phyloP scores from a whole-genome alignment of 768 basidiomycete species.

The Crepidotus variabilis region DNA sequence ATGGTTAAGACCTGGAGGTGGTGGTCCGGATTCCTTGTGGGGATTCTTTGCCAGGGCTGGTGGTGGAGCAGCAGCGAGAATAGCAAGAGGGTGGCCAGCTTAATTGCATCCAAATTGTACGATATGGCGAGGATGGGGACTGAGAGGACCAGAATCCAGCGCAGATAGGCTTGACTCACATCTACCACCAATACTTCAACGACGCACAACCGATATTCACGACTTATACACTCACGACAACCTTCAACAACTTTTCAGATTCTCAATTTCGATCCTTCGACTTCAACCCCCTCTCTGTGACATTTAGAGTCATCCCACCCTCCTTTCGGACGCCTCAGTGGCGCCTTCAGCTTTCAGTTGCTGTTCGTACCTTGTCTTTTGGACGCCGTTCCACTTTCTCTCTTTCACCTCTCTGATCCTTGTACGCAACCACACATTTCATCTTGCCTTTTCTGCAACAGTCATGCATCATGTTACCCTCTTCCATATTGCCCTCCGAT shows the following conservation, averaged over 20 bases:
- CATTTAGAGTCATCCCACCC: not conserved
- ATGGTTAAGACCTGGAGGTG: conserved; percentile 42
- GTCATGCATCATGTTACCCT: not conserved
- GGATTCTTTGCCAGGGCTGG: conserved; percentile 64
- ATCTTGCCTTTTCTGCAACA: not conserved
- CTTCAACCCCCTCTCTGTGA: not conserved
- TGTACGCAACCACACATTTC: not conserved
- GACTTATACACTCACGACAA: not conserved
- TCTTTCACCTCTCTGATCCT: not conserved
- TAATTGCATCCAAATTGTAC: conserved; percentile 20
- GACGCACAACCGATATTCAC: too few species aligned
- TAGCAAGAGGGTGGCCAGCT: conserved; percentile 77
- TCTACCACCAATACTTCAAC: not conserved
- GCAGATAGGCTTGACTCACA: not conserved
- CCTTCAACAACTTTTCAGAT: not conserved
- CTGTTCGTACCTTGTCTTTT: conserved; percentile 5
- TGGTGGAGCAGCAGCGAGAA: conserved; percentile 71
- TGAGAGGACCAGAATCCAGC: not conserved
- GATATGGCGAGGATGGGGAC: not conserved
- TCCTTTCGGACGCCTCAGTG: not conserved
- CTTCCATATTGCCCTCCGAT: not conserved
- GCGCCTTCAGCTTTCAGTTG: conserved; percentile 3
- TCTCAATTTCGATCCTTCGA: not conserved
- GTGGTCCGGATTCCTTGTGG: conserved; percentile 63
- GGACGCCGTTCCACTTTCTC: not conserved